Evolutionary conservation across 495 filamentous ascomycete genomes (phyloP).

Genomic region (Penicillium arizonense): DNA sequence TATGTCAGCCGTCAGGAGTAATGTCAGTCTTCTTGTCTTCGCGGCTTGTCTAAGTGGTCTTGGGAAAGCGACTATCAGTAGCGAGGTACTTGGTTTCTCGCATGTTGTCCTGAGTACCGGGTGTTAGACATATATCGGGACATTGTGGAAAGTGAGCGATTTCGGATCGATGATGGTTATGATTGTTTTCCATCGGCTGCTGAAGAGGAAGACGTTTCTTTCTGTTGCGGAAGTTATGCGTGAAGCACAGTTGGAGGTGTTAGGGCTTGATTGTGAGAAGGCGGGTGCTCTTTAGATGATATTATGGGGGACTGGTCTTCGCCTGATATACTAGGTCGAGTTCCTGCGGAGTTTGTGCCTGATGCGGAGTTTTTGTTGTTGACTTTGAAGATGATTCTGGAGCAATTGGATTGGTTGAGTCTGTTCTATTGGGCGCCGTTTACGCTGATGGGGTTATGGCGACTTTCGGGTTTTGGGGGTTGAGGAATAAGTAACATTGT

Average conservation of each 20-base stretch:
- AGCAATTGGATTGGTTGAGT: slow-evolving; percentile 26
- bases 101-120: slow-evolving; percentile 29
- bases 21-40: slow-evolving; percentile 28
- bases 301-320: slow-evolving; percentile 17
- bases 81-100: slow-evolving; percentile 29
- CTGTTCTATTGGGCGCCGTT: slow-evolving; percentile 31
- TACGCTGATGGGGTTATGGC: slow-evolving; percentile 26
- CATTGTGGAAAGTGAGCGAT: slow-evolving; percentile 30
- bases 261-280: slow-evolving; percentile 20
- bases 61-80: slow-evolving; percentile 23
- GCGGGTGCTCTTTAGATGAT: slow-evolving; percentile 18
- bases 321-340: not conserved
- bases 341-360: slow-evolving; percentile 21
- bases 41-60: slow-evolving; percentile 30
- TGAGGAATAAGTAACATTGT: not conserved
- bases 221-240: slow-evolving; percentile 19
- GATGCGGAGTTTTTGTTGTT: slow-evolving; percentile 20
- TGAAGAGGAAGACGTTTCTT: slow-evolving; percentile 10
- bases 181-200: slow-evolving; percentile 28
- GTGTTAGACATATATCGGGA: slow-evolving; percentile 30
- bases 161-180: slow-evolving; percentile 33
- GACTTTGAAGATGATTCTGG: slow-evolving; percentile 20
- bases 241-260: slow-evolving; percentile 21
- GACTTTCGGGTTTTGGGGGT: slow-evolving; percentile 28
- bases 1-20: slow-evolving; percentile 25